Conservation (phyloP, 495 filamentous ascomycete genomes). For the Aspergillus panamensis region DNA sequence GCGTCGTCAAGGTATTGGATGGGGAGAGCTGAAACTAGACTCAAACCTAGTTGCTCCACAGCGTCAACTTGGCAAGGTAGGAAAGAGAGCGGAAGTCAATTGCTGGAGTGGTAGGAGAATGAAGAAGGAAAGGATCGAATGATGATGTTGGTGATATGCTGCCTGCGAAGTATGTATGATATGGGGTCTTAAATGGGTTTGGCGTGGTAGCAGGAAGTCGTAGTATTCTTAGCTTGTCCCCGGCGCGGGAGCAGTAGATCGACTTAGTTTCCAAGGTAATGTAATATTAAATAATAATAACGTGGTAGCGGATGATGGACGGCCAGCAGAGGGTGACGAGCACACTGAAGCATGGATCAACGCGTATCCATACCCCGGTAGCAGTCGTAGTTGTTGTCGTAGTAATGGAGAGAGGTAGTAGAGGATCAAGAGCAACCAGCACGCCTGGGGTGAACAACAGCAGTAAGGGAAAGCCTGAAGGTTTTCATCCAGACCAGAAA, state of each 20-base stretch:
- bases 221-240: conserved; percentile 12
- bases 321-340: conserved; percentile 11
- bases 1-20: background rate
- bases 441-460: background rate
- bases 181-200: conserved; percentile 1
- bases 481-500: background rate
- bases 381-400: background rate
- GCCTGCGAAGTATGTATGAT: conserved; percentile 6
- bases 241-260: conserved; percentile 4
- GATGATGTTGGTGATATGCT: background rate
- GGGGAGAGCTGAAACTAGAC: conserved; percentile 1
- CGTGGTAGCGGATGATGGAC: conserved; percentile 11
- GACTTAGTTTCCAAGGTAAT: background rate
- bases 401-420: too few species aligned
- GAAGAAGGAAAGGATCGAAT: background rate
- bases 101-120: conserved; percentile 1
- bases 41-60: background rate
- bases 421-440: too few species aligned
- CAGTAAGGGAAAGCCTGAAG: background rate
- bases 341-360: conserved; percentile 37
- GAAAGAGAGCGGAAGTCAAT: conserved; percentile 11
- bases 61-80: conserved; percentile 1
- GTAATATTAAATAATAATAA: background rate
- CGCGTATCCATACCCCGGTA: conserved; percentile 36
- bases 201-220: conserved; percentile 15